Evolutionary conservation across 176 grass and related monocot species (phyloP).

Genomic region (Musa beccarii): DNA sequence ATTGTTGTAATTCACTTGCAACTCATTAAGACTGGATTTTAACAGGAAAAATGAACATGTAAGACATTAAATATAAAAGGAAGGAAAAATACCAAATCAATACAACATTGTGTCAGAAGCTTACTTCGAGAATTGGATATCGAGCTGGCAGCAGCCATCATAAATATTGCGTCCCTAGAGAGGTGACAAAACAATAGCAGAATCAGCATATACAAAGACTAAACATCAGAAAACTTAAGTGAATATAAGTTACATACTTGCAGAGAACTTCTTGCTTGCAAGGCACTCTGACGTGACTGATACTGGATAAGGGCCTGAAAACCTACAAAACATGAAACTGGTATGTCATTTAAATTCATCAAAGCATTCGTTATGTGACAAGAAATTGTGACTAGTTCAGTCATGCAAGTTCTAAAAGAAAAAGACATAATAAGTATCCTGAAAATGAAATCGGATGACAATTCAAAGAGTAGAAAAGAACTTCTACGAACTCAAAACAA

Average conservation of each 20-base stretch:
- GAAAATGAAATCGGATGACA: neutral
- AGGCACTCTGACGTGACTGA: constrained; percentile 64
- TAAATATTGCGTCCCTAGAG: constrained; percentile 94
- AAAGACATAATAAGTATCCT: neutral
- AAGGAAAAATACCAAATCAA: constrained; percentile 4
- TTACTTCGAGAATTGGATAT: constrained; percentile 99
- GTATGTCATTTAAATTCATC: constrained; percentile 13
- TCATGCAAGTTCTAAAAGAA: neutral
- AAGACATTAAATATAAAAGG: constrained; percentile 17
- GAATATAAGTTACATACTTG: constrained; percentile 54
- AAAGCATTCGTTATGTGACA: neutral
- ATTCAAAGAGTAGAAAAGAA: neutral
- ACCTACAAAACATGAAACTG: constrained; percentile 35
- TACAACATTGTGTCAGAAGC: constrained; percentile 13
- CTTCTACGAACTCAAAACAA: neutral
- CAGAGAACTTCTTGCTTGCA: constrained; percentile 68
- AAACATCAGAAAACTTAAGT: constrained; percentile 16
- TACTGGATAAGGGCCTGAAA: constrained; percentile 95
- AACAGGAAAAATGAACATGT: constrained; percentile 20
- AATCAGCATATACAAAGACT: neutral
- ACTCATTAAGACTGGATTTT: constrained; percentile 71
- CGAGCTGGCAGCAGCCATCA: constrained; percentile 99
- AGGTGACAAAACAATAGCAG: constrained; percentile 19
- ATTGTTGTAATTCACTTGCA: constrained; percentile 99
- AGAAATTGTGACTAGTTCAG: too few species aligned